Evolutionary conservation across 2,329 filamentous ascomycete species (phyloP).

Genomic region (Pseudocercospora eumusae): DNA sequence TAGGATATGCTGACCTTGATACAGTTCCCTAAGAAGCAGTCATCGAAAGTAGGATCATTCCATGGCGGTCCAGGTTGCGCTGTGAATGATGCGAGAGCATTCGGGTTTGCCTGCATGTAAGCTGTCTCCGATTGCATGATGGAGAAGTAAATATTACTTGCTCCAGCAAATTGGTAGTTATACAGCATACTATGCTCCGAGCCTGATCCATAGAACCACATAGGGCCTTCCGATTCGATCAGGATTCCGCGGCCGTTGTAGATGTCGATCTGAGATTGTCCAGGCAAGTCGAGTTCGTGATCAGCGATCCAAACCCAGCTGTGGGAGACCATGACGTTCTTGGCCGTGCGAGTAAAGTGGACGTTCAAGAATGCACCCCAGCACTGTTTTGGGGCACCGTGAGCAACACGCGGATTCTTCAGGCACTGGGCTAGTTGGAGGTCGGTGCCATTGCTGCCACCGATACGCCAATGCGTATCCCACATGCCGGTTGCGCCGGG

Average conservation of each 20-base stretch:
- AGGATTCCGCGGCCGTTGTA: slow-evolving; percentile 83
- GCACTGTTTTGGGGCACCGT: slow-evolving; percentile 58
- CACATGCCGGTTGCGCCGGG: slow-evolving; percentile 77
- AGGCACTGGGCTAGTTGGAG: slow-evolving; percentile 75
- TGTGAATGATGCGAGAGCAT: slow-evolving; percentile 66
- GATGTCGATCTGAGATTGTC: slow-evolving; percentile 74
- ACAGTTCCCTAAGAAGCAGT: slow-evolving; percentile 57
- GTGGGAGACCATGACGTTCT: slow-evolving; percentile 76
- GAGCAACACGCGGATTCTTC: slow-evolving; percentile 65
- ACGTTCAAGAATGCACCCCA: slow-evolving; percentile 65
- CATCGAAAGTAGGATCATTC: slow-evolving; percentile 68
- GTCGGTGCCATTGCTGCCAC: slow-evolving; percentile 49
- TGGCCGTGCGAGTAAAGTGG: slow-evolving; percentile 55
- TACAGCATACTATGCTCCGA: slow-evolving; percentile 63
- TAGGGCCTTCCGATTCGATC: slow-evolving; percentile 59
- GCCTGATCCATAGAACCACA: slow-evolving; percentile 66
- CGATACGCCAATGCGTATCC: slow-evolving; percentile 88
- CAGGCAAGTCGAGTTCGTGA: slow-evolving; percentile 77
- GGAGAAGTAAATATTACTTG: slow-evolving; percentile 77
- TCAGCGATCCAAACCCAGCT: slow-evolving; percentile 91
- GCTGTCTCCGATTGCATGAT: slow-evolving; percentile 88
- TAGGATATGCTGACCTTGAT: slow-evolving; percentile 51
- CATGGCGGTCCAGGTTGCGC: slow-evolving; percentile 54
- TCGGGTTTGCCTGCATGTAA: slow-evolving; percentile 79
- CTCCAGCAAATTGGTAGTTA: slow-evolving; percentile 82